These are phyloP conservation scores for Aspergillus fijiensis DNA, from an alignment of 2,329 filamentous ascomycete species.

Conservation along the genomic window DNA sequence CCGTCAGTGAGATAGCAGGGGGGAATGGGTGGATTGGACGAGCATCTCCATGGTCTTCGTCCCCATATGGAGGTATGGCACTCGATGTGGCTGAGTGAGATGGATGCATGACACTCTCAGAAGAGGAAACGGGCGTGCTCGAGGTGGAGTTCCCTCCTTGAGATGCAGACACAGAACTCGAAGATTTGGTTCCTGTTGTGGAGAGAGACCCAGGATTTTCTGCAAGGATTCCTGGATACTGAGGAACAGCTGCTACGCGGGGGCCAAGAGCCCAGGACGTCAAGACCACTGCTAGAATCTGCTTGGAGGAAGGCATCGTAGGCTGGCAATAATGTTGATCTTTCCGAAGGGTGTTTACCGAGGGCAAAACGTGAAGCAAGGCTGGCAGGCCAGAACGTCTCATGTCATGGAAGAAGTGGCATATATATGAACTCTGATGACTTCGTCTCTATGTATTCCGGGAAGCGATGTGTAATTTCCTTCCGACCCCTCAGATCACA, in stretches of 20 bases:
- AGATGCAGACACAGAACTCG: background rate
- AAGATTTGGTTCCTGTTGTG: background rate
- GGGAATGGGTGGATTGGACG: background rate
- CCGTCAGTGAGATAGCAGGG: background rate
- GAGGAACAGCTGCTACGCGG: constrained; percentile 4
- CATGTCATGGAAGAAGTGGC: background rate
- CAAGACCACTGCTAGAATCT: constrained; percentile 3
- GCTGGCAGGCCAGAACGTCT: background rate
- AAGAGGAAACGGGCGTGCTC: background rate
- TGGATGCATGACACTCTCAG: background rate
- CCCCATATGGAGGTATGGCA: too few species aligned
- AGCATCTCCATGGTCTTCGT: too few species aligned
- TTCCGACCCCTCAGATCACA: background rate
- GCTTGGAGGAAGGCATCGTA: constrained; percentile 9
- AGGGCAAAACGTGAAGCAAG: background rate
- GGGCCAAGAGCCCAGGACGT: constrained; percentile 3
- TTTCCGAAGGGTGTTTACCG: background rate
- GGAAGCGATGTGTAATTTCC: background rate
- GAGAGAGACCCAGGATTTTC: background rate
- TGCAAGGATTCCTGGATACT: background rate
- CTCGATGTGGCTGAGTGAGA: too few species aligned
- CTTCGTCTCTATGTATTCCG: background rate
- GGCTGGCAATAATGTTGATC: background rate
- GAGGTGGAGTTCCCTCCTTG: background rate
- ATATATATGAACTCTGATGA: background rate